These are phyloP conservation scores for Verticillium zaregamsianum DNA, from an alignment of 2,329 filamentous ascomycete genomes.

Conservation along the genomic window DNA sequence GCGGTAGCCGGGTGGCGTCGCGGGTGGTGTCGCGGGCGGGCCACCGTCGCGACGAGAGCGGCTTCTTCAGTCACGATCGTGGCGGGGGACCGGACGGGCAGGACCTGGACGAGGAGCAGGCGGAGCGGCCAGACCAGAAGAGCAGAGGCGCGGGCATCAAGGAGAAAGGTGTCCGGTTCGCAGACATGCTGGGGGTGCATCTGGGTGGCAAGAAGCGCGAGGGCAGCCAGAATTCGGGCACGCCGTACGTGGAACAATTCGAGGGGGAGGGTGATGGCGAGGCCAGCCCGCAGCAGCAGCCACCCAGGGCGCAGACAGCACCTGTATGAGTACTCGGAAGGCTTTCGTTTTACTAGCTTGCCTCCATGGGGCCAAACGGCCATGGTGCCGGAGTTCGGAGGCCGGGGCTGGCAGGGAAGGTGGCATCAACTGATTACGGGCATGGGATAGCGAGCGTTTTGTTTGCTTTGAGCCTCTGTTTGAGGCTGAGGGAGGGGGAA, in stretches of 20 bases:
- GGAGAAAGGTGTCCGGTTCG: not conserved
- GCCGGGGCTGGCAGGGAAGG: not conserved
- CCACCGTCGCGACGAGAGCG: not conserved
- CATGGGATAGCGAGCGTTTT: not conserved
- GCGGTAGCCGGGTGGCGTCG: slow-evolving; percentile 2
- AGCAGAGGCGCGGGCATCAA: not conserved
- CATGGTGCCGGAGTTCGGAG: no score
- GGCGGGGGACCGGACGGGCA: not conserved
- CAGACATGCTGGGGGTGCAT: not conserved
- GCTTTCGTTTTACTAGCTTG: no score
- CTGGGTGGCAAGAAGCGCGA: slow-evolving; percentile 1
- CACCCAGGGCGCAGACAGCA: not conserved
- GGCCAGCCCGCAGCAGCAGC: not conserved
- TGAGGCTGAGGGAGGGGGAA: not conserved
- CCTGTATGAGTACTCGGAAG: not conserved
- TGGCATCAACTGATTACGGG: not conserved
- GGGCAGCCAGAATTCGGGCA: not conserved
- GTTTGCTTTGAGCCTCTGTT: not conserved
- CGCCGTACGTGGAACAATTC: not conserved
- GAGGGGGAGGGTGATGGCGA: not conserved
- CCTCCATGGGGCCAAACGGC: no score
- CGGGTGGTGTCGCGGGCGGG: not conserved
- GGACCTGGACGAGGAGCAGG: not conserved
- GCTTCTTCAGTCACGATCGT: not conserved
- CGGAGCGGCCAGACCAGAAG: not conserved